phyloP scores from a whole-genome alignment of 2,329 filamentous ascomycete species.

The Neocucurbitaria cava region DNA sequence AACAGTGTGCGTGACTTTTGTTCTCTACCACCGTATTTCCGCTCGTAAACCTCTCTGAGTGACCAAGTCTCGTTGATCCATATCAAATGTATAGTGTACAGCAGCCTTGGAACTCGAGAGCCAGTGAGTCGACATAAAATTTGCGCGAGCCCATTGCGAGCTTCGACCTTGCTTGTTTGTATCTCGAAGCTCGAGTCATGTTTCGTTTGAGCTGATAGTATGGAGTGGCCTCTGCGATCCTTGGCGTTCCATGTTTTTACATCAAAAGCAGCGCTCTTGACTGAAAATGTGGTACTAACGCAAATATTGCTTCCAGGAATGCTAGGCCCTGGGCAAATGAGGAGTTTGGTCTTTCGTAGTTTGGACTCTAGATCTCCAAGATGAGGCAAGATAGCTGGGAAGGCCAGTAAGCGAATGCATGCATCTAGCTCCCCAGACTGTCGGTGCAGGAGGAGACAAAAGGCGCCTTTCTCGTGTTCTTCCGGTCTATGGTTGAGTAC shows the following conservation, averaged over 20 bases:
- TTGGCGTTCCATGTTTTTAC: not conserved
- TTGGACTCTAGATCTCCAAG: not conserved
- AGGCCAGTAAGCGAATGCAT: not conserved
- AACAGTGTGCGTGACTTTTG: not conserved
- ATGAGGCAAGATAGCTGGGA: constrained; percentile 1
- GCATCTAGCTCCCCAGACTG: not conserved
- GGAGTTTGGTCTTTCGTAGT: not conserved
- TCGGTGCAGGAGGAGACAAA: constrained; percentile 4
- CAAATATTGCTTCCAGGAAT: no score
- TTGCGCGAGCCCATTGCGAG: not conserved
- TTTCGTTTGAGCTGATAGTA: not conserved
- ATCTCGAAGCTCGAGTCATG: not conserved
- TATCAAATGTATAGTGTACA: not conserved
- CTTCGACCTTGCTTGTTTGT: not conserved
- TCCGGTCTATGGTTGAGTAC: constrained; percentile 5
- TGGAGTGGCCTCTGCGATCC: not conserved
- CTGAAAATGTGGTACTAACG: not conserved
- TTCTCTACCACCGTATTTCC: not conserved
- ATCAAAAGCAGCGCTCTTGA: not conserved
- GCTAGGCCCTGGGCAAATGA: not conserved
- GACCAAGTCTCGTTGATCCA: not conserved
- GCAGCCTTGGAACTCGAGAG: no score
- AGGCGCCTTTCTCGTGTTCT: constrained; percentile 2
- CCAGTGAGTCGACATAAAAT: no score
- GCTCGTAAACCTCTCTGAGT: not conserved